These are phyloP conservation scores for Penicillium sp. DNA, from an alignment of 2,329 filamentous ascomycete species.

Conservation along the genomic window DNA sequence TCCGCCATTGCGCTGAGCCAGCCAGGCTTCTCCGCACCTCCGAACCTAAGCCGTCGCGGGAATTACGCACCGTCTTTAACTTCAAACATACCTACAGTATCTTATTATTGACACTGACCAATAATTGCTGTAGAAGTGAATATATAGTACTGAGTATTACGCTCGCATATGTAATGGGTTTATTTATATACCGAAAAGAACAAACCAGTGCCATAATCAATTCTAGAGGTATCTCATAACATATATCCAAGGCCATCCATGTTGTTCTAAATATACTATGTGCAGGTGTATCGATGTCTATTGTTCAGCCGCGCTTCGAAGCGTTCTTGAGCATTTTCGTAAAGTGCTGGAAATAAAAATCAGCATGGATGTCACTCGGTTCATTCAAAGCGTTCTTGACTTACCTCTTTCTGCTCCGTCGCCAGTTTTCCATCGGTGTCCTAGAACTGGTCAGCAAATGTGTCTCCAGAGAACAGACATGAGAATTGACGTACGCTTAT, in stretches of 20 bases:
- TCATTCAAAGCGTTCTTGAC: slow-evolving; percentile 9
- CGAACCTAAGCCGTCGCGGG: too few species aligned
- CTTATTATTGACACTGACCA: neutral
- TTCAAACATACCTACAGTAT: too few species aligned
- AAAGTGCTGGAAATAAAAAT: slow-evolving; percentile 30
- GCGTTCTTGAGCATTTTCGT: slow-evolving; percentile 37
- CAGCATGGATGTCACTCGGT: slow-evolving; percentile 15
- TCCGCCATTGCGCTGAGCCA: too few species aligned
- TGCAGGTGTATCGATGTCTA: neutral
- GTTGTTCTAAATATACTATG: neutral
- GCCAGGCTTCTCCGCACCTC: too few species aligned
- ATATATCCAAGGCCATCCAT: slow-evolving; percentile 1
- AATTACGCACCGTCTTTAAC: too few species aligned
- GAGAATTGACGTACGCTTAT: slow-evolving; percentile 56
- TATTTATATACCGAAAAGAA: slow-evolving; percentile 1
- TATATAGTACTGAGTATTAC: too few species aligned
- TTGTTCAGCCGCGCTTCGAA: slow-evolving; percentile 25
- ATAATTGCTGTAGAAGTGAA: too few species aligned
- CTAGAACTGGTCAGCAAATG: slow-evolving; percentile 22
- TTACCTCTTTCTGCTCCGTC: slow-evolving; percentile 64
- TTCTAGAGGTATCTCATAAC: slow-evolving; percentile 12
- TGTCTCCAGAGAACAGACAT: neutral
- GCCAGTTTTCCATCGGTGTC: slow-evolving; percentile 47
- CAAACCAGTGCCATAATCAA: neutral
- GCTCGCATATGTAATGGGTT: neutral